A percentile compares a stretch with the other conserved stretches of the same genome.
These are phyloP conservation scores for Aspergillus diversus DNA, from an alignment of 495 filamentous ascomycete genomes.

Conservation along the genomic window DNA sequence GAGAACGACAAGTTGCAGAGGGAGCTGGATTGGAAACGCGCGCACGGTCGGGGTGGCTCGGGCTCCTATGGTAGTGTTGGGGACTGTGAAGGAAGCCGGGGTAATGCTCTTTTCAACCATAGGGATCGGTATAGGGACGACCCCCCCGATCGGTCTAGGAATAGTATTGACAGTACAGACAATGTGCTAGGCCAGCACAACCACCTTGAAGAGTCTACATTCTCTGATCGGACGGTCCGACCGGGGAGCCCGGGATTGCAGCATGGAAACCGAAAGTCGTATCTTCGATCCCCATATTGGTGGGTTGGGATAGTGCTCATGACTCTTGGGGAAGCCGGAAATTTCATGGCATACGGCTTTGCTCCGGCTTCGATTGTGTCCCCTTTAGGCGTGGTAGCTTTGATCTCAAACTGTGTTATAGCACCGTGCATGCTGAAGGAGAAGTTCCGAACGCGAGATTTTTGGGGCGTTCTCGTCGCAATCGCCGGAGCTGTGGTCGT, in stretches of 20 bases:
- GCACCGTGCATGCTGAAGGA: constrained; percentile 93
- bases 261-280: constrained; percentile 53
- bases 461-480: constrained; percentile 83
- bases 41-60: constrained; percentile 21
- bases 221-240: constrained; percentile 45
- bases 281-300: constrained; percentile 92
- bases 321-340: constrained; percentile 89
- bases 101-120: constrained; percentile 5
- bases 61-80: constrained; percentile 42
- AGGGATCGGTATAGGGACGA: constrained; percentile 37
- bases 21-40: constrained; percentile 37
- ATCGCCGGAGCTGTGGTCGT: constrained; percentile 89
- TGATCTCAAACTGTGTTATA: constrained; percentile 95
- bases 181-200: constrained; percentile 26
- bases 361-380: constrained; percentile 99
- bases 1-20: constrained; percentile 53
- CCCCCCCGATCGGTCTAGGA: constrained; percentile 13
- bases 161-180: constrained; percentile 16
- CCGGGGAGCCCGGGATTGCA: constrained; percentile 40
- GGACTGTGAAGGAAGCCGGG: constrained; percentile 35
- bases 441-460: constrained; percentile 79
- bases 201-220: constrained; percentile 34
- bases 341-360: constrained; percentile 97
- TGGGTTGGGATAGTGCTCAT: constrained; percentile 92
- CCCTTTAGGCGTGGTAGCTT: constrained; percentile 89